Percentiles rank a stretch among this genome's conserved stretches.
Conservation (phyloP, 768 basidiomycete genomes). For the Serendipita sp. region DNA sequence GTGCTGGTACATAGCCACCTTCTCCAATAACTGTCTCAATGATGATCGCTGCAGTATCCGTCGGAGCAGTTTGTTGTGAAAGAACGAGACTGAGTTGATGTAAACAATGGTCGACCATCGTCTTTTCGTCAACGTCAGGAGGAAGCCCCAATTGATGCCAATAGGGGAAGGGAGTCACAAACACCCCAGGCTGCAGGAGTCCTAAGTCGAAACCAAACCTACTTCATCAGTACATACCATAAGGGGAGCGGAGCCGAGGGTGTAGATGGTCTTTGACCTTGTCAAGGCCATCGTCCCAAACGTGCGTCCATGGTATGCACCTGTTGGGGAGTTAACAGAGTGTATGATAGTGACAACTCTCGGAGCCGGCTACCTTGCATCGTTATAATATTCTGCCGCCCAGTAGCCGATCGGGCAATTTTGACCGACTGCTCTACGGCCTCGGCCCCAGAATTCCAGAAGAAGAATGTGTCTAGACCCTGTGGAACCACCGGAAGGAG, state of each 20-base stretch:
- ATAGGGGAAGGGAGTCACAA: conserved; percentile 71
- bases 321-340: conserved; percentile 19
- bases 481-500: conserved; percentile 83
- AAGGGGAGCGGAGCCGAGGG: conserved; percentile 56
- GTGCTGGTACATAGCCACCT: conserved; percentile 88
- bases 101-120: conserved; percentile 46
- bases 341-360: not conserved
- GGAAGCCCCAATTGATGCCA: conserved; percentile 71
- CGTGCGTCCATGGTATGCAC: conserved; percentile 83
- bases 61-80: conserved; percentile 63
- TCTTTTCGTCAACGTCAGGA: conserved; percentile 35
- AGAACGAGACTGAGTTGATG: conserved; percentile 71
- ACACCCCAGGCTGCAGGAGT: conserved; percentile 56
- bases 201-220: not conserved
- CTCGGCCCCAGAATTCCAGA: conserved; percentile 93
- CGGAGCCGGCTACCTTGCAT: conserved; percentile 51
- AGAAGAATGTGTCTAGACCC: conserved; percentile 87
- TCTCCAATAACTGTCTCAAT: conserved; percentile 90
- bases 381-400: conserved; percentile 71
- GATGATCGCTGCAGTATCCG: conserved; percentile 85
- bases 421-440: conserved; percentile 84
- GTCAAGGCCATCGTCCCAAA: conserved; percentile 88
- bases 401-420: conserved; percentile 64
- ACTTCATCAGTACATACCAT: conserved; percentile 40
- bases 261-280: conserved; percentile 86